Conservation (phyloP, 345 rosid species). For the Eucalyptus melliodora region DNA sequence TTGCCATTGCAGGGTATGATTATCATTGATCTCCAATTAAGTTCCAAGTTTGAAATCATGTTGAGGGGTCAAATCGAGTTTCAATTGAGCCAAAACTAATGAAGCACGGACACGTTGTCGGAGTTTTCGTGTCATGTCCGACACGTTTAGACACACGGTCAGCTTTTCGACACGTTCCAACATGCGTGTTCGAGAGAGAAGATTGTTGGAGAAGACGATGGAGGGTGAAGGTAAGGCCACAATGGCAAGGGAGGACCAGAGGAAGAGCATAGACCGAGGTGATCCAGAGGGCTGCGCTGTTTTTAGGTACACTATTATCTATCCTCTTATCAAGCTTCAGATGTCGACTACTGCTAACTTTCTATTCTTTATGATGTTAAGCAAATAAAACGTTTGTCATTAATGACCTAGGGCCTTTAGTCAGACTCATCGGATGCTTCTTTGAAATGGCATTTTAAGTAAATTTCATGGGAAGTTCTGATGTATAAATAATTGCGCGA, state of each 20-base stretch:
- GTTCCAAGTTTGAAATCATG: neutral
- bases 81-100: neutral
- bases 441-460: neutral
- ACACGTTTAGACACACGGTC: fast-evolving
- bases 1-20: neutral
- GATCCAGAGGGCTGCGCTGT: no score
- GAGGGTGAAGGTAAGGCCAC: no score
- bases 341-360: neutral
- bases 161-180: no score
- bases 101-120: no score
- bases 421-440: neutral
- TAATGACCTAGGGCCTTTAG: neutral
- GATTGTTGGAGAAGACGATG: no score
- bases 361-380: neutral
- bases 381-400: neutral
- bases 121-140: fast-evolving
- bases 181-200: no score
- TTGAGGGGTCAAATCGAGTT: neutral
- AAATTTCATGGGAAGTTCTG: neutral
- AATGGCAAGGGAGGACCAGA: fast-evolving
- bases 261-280: no score
- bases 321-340: neutral
- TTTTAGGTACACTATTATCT: neutral
- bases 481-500: neutral
- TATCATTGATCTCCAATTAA: neutral